A percentile compares a stretch with the other conserved stretches of the same genome.
These are phyloP conservation scores for Dipodascopsis uninucleata DNA, from an alignment of 805 yeast genomes.

Conservation along the genomic window DNA sequence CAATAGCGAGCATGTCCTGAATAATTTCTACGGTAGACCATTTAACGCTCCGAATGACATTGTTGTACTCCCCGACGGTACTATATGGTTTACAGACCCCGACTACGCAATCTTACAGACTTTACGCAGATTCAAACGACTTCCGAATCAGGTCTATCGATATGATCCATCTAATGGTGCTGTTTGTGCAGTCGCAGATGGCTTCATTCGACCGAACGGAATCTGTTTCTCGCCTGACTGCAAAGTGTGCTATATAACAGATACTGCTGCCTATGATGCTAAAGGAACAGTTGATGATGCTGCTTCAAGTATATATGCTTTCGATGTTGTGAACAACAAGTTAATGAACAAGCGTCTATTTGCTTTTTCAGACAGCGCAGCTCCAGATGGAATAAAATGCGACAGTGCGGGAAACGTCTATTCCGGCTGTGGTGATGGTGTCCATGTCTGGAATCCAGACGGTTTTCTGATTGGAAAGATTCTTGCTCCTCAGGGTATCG, in stretches of 20 bases:
- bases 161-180: slow-evolving; percentile 35
- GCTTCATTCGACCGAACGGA: slow-evolving; percentile 65
- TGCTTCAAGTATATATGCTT: slow-evolving; percentile 32
- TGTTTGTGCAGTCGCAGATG: slow-evolving; percentile 38
- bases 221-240: slow-evolving; percentile 49
- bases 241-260: slow-evolving; percentile 50
- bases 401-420: slow-evolving; percentile 33
- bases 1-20: slow-evolving; percentile 21
- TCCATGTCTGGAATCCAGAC: slow-evolving; percentile 32
- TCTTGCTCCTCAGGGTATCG: slow-evolving; percentile 30
- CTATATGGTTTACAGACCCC: slow-evolving; percentile 36
- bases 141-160: slow-evolving; percentile 42
- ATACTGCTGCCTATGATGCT: slow-evolving; percentile 32
- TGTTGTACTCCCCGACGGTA: slow-evolving; percentile 30
- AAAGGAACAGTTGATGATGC: slow-evolving; percentile 16
- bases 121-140: slow-evolving; percentile 15
- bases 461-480: slow-evolving; percentile 33
- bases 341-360: slow-evolving; percentile 31
- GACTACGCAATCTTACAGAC: slow-evolving; percentile 29
- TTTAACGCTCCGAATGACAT: slow-evolving; percentile 34
- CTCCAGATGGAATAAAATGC: slow-evolving; percentile 35
- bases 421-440: slow-evolving; percentile 34
- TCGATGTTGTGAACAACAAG: slow-evolving; percentile 28
- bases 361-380: slow-evolving; percentile 32
- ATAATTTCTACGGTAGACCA: slow-evolving; percentile 32